phyloP scores from a whole-genome alignment of 768 basidiomycete species.

The Cantharellus cinnabarinus region DNA sequence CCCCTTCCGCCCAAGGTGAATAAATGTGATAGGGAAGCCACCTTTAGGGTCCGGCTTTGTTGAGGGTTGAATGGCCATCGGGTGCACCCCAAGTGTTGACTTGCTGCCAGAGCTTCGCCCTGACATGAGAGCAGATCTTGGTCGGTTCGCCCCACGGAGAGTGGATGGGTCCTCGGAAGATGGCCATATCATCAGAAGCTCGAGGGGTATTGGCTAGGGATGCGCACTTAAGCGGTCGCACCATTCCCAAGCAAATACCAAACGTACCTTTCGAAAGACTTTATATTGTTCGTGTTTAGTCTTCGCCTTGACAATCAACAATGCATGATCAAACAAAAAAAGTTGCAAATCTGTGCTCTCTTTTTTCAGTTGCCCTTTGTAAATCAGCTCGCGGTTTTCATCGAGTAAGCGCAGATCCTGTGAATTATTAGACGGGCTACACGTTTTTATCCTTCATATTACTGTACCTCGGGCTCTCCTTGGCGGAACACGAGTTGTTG shows the following conservation, averaged over 20 bases:
- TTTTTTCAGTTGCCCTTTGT: slow-evolving; percentile 78
- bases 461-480: slow-evolving; percentile 71
- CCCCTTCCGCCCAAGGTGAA: slow-evolving; percentile 80
- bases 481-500: slow-evolving; percentile 77
- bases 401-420: slow-evolving; percentile 75
- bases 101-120: slow-evolving; percentile 8
- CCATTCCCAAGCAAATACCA: not conserved
- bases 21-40: slow-evolving; percentile 81
- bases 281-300: slow-evolving; percentile 82
- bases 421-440: not conserved
- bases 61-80: slow-evolving; percentile 25
- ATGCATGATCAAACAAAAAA: slow-evolving; percentile 90
- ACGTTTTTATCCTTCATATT: not conserved
- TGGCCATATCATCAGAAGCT: slow-evolving; percentile 66
- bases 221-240: not conserved
- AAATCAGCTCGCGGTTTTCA: slow-evolving; percentile 75
- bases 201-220: slow-evolving; percentile 83
- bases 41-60: slow-evolving; percentile 45
- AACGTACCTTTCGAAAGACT: slow-evolving; percentile 73
- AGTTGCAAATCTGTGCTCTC: slow-evolving; percentile 82
- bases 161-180: slow-evolving; percentile 38
- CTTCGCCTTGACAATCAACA: slow-evolving; percentile 89
- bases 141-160: slow-evolving; percentile 3
- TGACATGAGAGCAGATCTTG: not conserved
- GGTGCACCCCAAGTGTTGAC: slow-evolving; percentile 23